Evolutionary conservation across 2,329 filamentous ascomycete genomes (phyloP).

Genomic region (Hymenoscyphus repandus): DNA sequence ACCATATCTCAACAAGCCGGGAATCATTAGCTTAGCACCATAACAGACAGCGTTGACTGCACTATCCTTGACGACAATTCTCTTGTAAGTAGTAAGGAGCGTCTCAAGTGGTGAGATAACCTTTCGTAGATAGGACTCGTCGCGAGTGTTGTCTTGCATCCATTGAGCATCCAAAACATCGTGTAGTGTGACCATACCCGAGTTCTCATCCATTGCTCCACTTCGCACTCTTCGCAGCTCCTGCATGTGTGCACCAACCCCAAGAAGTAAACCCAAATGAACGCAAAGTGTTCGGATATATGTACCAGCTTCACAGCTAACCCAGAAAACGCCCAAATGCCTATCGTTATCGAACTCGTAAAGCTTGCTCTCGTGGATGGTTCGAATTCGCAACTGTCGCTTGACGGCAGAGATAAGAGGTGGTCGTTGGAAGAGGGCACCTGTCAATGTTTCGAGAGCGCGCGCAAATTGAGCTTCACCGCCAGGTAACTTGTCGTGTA

Average conservation of each 20-base stretch:
- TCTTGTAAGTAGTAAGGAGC: constrained; percentile 88
- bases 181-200: constrained; percentile 87
- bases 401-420: constrained; percentile 98
- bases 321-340: constrained; percentile 97
- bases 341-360: constrained; percentile 98
- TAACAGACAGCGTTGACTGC: constrained; percentile 97
- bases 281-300: constrained; percentile 99
- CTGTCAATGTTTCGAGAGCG: constrained; percentile 91
- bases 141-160: constrained; percentile 90
- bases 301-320: constrained; percentile 96
- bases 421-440: constrained; percentile 93
- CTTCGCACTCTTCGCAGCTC: constrained; percentile 89
- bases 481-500: constrained; percentile 92
- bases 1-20: constrained; percentile 88
- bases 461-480: constrained; percentile 89
- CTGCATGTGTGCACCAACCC: constrained; percentile 97
- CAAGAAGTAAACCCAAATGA: constrained; percentile 69
- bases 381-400: constrained; percentile 95
- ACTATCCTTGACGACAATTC: constrained; percentile 95
- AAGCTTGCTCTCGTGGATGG: constrained; percentile 94
- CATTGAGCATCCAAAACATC: constrained; percentile 95
- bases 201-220: constrained; percentile 90
- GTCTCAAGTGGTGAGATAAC: constrained; percentile 93
- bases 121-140: constrained; percentile 85
- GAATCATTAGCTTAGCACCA: constrained; percentile 98